These are phyloP conservation scores for Monilinia vaccinii-corymbosi DNA, from an alignment of 2,329 filamentous ascomycete genomes.

Conservation along the genomic window DNA sequence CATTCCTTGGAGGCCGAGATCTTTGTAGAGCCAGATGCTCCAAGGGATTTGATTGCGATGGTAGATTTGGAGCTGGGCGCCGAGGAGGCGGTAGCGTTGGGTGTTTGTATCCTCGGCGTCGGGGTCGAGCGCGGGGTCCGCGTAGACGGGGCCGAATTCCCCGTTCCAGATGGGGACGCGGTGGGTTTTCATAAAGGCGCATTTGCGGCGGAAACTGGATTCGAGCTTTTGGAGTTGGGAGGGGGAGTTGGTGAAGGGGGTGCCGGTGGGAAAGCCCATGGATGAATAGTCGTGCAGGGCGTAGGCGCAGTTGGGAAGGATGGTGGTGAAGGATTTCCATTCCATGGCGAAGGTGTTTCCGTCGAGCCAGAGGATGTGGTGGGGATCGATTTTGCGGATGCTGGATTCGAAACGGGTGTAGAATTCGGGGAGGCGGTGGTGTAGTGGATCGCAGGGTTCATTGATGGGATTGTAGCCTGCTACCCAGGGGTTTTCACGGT, in stretches of 20 bases:
- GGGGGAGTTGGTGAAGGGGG: slow-evolving; percentile 34
- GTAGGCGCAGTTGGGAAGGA: slow-evolving; percentile 42
- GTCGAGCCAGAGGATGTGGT: slow-evolving; percentile 43
- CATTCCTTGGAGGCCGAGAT: slow-evolving; percentile 49
- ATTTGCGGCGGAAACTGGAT: slow-evolving; percentile 35
- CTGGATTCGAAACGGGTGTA: slow-evolving; percentile 34
- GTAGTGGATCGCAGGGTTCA: slow-evolving; percentile 30
- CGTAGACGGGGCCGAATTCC: slow-evolving; percentile 42
- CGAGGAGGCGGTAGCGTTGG: slow-evolving; percentile 37
- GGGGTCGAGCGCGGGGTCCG: slow-evolving; percentile 19
- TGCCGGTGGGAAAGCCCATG: slow-evolving; percentile 39
- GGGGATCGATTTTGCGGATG: slow-evolving; percentile 35
- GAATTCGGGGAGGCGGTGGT: slow-evolving; percentile 32
- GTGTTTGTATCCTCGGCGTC: slow-evolving; percentile 34
- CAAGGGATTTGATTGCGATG: slow-evolving; percentile 43
- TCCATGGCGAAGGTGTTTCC: slow-evolving; percentile 48
- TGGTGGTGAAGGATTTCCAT: slow-evolving; percentile 34
- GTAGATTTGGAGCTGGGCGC: slow-evolving; percentile 42
- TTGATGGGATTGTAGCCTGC: slow-evolving; percentile 29
- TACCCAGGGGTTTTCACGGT: slow-evolving; percentile 34
- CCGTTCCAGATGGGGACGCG: slow-evolving; percentile 40
- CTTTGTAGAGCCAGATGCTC: slow-evolving; percentile 53
- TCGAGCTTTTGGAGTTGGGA: slow-evolving; percentile 37
- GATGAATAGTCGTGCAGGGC: slow-evolving; percentile 44
- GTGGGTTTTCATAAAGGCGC: slow-evolving; percentile 35